A percentile compares a stretch with the other conserved stretches of the same genome.
phyloP scores from a whole-genome alignment of 495 filamentous ascomycete species.

The Xylaria flabelliformis region DNA sequence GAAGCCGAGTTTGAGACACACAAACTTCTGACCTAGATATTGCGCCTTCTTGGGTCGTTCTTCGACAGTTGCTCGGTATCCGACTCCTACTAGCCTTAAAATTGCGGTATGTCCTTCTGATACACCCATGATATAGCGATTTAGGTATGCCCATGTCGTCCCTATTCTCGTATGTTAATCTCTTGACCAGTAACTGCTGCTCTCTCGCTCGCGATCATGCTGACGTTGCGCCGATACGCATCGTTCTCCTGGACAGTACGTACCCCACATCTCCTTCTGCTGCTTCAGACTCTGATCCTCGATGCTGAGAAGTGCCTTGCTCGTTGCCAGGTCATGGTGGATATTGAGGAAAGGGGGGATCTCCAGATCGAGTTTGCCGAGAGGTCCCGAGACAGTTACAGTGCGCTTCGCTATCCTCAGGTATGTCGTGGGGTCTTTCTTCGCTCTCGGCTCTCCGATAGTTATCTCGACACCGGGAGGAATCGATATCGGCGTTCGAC shows the following conservation, averaged over 20 bases:
- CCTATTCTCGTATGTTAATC: conserved; percentile 55
- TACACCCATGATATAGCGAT: conserved; percentile 88
- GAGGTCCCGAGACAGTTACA: conserved; percentile 75
- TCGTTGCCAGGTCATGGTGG: conserved; percentile 62
- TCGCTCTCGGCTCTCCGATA: conserved; percentile 63
- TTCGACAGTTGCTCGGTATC: conserved; percentile 90
- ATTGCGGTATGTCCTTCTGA: conserved; percentile 96
- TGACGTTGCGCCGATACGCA: not conserved
- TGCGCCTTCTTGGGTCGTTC: conserved; percentile 71
- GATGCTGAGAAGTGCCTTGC: conserved; percentile 70
- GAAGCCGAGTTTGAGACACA: conserved; percentile 92
- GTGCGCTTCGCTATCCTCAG: conserved; percentile 60
- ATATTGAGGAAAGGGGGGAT: conserved; percentile 76
- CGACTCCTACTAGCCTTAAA: conserved; percentile 92
- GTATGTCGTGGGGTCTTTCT: conserved; percentile 59
- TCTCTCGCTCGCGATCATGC: not conserved
- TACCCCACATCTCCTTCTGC: conserved; percentile 98
- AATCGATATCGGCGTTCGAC: conserved; percentile 78
- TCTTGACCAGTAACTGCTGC: not conserved
- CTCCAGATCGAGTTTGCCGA: conserved; percentile 74
- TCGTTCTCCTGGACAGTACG: conserved; percentile 39
- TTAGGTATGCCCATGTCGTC: conserved; percentile 85
- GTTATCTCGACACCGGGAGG: conserved; percentile 81
- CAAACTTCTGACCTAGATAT: conserved; percentile 84
- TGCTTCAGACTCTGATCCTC: conserved; percentile 66